Base-by-base conservation (phyloP, 257 asterid genomes). In the Dorcoceras hygrometricum region DNA sequence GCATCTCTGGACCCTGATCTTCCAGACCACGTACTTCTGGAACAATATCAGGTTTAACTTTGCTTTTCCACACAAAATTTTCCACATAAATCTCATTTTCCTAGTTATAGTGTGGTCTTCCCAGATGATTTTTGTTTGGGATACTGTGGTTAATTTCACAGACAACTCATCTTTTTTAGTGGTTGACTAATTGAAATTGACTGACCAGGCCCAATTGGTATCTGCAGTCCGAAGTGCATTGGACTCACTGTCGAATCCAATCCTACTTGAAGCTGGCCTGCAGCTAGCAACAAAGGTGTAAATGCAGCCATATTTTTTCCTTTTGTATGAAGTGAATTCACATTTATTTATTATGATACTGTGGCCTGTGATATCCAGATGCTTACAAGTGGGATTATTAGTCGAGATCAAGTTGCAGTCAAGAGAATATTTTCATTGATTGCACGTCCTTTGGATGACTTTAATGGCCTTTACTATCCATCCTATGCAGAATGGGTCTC, bases 401-500 rank as follows among this genome's bases (percentile, higher is more conserved):
- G 95, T 73, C 88, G 87, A 76, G 99, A 94, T 79, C 97, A 90
- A 87, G 90, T 60, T 76, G 95, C 99, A 7, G 93, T 88, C 61
- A 90, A 84, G 81, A 86, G 99, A 70, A 90, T 90, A 86, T 94
- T 94, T 83, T 94, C 96, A 34, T 75, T 94, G 84, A 94, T 94
- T 78, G 88, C 97, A 65, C 96, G 93, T 55, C 99, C 96, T 23
- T 81, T 94, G 65, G 82, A 86, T 76, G 99, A 94, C 76, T 94
- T 94, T 84, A 86, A 82, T 66, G 90, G 79, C 78, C 92, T 94
- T 57, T 90, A 82, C 80, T 90, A 85, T 80, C 99, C 99, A 59
- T 94, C 99, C 66, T 94, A 86, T 79, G 99, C 99, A 26, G 99
- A 94, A 81, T 94, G 97, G 99, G 99, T 90, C 77, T 88, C 96